Conservation (phyloP, 345 rosid species). For the Eucalyptus curtisii region DNA sequence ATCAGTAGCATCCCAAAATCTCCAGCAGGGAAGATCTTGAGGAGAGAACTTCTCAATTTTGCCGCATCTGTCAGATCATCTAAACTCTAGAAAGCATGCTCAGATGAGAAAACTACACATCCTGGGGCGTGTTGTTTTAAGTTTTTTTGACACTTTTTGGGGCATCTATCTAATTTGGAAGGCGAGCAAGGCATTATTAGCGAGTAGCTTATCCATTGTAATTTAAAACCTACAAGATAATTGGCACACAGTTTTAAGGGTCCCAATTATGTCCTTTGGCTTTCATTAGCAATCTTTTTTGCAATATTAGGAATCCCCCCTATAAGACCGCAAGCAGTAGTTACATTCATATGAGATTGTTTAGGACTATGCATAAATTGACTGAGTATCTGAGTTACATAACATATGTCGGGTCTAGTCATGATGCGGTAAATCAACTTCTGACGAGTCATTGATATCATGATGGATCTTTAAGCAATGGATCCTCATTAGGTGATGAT, state of each 20-base stretch:
- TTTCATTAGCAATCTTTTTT: background rate
- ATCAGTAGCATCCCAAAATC: conserved; percentile 51
- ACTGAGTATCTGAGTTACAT: too few species aligned
- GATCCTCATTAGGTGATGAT: too few species aligned
- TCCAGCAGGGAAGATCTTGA: conserved; percentile 72
- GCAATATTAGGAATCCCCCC: background rate
- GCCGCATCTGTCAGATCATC: conserved; percentile 14
- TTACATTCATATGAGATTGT: too few species aligned
- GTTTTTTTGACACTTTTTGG: background rate
- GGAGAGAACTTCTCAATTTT: conserved; percentile 42
- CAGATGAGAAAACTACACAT: background rate
- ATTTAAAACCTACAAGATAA: background rate
- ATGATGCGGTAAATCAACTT: too few species aligned
- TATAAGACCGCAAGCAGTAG: background rate
- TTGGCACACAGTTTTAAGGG: background rate
- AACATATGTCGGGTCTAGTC: too few species aligned
- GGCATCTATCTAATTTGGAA: background rate
- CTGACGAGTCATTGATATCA: too few species aligned
- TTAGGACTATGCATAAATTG: too few species aligned
- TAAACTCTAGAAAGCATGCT: background rate
- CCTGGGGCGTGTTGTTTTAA: background rate
- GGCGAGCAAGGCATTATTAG: background rate
- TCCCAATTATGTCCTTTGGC: background rate
- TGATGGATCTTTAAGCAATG: too few species aligned
- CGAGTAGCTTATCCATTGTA: background rate